These are phyloP conservation scores for Pseudogymnoascus verrucosus DNA, from an alignment of 2,329 filamentous ascomycete genomes.

Conservation along the genomic window DNA sequence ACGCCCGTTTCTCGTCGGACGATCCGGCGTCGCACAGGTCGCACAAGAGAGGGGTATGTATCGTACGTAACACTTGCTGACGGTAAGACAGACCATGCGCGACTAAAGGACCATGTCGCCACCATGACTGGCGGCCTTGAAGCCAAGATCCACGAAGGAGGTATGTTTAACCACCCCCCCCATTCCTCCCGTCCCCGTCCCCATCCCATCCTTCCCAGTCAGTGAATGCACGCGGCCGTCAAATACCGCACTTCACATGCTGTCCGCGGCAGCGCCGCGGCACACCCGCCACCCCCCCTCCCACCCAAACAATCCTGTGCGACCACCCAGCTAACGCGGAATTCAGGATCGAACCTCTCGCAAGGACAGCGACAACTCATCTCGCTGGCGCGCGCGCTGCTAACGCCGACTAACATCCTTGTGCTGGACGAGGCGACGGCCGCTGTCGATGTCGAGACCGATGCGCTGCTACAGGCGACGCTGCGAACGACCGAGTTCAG, in stretches of 20 bases:
- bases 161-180: slow-evolving; percentile 43
- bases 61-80: slow-evolving; percentile 30
- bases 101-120: slow-evolving; percentile 81
- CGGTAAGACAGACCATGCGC: slow-evolving; percentile 66
- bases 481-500: slow-evolving; percentile 63
- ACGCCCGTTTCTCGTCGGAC: slow-evolving; percentile 2
- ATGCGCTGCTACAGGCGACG: slow-evolving; percentile 57
- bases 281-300: slow-evolving; percentile 10
- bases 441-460: slow-evolving; percentile 59
- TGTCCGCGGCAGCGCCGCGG: not conserved
- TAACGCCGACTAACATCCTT: slow-evolving; percentile 93
- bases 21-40: not conserved
- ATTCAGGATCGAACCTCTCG: slow-evolving; percentile 80
- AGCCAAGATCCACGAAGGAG: slow-evolving; percentile 86
- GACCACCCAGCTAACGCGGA: slow-evolving; percentile 9
- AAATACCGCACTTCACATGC: slow-evolving; percentile 3
- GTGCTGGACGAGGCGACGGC: slow-evolving; percentile 96
- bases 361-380: slow-evolving; percentile 92
- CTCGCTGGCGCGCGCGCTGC: slow-evolving; percentile 83
- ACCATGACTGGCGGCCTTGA: slow-evolving; percentile 86
- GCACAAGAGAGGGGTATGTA: slow-evolving; percentile 20
- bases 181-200: not conserved
- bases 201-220: not conserved
- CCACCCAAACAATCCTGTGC: slow-evolving; percentile 8
- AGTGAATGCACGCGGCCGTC: not conserved